A percentile compares a stretch with the other conserved stretches of the same genome.
Conservation (phyloP, 176 grass and related monocot species). For the Poa annua region DNA sequence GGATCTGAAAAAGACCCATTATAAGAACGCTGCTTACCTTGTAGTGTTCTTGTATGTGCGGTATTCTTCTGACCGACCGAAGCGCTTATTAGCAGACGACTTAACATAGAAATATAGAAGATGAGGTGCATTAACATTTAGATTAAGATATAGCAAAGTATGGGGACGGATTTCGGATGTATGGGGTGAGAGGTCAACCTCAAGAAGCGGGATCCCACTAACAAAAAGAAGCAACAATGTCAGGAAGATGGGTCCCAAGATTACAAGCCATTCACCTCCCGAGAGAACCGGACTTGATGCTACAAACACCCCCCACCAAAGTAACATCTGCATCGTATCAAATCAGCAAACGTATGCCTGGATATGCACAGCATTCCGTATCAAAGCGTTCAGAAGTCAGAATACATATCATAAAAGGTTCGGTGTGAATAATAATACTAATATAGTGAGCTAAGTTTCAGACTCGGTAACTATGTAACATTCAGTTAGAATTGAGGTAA, state of each 20-base stretch:
- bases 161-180: neutral
- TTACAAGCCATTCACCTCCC: constrained; percentile 87
- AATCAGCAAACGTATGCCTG: constrained; percentile 26
- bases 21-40: constrained; percentile 50
- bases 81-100: constrained; percentile 85
- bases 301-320: constrained; percentile 99
- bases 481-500: neutral
- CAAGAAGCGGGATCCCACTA: constrained; percentile 94
- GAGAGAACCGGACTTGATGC: constrained; percentile 76
- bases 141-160: neutral
- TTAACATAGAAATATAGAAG: constrained; percentile 32
- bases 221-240: constrained; percentile 81
- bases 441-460: neutral
- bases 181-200: constrained; percentile 45
- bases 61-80: constrained; percentile 62
- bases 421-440: neutral
- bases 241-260: constrained; percentile 82
- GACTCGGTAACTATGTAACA: neutral
- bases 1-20: neutral
- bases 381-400: neutral
- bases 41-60: constrained; percentile 81
- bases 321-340: constrained; percentile 62
- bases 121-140: neutral
- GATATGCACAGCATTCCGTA: neutral
- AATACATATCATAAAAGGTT: neutral